Base-by-base conservation (phyloP, 176 grass and related monocot genomes). In the Saccharum officinarum region DNA sequence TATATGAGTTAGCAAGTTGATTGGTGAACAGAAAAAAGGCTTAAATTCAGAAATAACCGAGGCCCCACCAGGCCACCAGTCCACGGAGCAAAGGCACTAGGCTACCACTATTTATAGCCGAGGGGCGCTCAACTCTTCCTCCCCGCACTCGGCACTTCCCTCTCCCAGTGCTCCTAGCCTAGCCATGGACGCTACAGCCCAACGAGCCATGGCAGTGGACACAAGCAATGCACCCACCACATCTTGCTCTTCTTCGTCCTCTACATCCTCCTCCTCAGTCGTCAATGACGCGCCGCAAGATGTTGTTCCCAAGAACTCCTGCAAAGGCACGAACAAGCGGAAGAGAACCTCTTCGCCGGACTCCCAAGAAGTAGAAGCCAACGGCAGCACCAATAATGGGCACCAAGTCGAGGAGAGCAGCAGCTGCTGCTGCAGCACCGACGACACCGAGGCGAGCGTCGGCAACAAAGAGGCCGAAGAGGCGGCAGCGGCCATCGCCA, bases 361-460 rank as follows among this genome's bases (percentile, higher is more conserved):
- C 55, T 17, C 22, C 44, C 73, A 47, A 2, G 88, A 82, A 17
- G 25, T 17, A 26, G 78, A 63, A 8, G 52, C 40, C 45, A 47
- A 64, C 14, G 49, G 23, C 40, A 40, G 20, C 12, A 33, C n/a
- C 37, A 10, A 39, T 10, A 47, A 59, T 31, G 65, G 50, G 2
- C 84, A 72, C 33, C 85, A 75, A 2, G 89, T 80, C 18, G 84
- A 91, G 50, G 89, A 91, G 14, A 87, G 50, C 76, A 87, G 85
- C 85, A 30, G 89, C 76, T 77, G 89, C 75, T 83, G 89, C 81
- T 76, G 85, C 81, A 84, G 69, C 69, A 84, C 76, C 39, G 81
- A 76, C 9, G 76, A 80, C 2, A 76, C 76, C 30, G 28, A 6
- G 15, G 76, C 14, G 10, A 30, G 37, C 28, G 76, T 69, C 28